phyloP scores from a whole-genome alignment of 2,329 filamentous ascomycete species.

The Colletotrichum lupini region DNA sequence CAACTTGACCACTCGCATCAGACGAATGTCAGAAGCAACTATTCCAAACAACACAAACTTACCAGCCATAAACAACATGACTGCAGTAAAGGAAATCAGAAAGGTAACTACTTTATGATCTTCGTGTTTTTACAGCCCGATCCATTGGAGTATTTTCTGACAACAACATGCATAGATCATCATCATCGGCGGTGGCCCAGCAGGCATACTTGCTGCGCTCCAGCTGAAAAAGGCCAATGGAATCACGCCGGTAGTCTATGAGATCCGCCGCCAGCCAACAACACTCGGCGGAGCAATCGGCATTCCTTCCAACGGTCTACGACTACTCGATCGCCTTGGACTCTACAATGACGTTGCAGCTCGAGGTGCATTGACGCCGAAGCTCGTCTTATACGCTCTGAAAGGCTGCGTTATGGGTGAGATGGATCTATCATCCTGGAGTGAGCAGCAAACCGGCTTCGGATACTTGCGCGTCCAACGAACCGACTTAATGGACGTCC shows the following conservation, averaged over 20 bases:
- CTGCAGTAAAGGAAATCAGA: background rate
- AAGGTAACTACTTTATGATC: background rate
- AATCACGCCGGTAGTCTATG: conserved; percentile 11
- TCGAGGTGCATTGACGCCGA: conserved; percentile 16
- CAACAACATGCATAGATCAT: background rate
- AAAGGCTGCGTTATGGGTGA: conserved; percentile 16
- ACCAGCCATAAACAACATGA: background rate
- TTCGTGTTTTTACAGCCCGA: background rate
- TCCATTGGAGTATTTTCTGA: background rate
- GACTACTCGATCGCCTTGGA: conserved; percentile 12
- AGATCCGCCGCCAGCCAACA: conserved; percentile 14
- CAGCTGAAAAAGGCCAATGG: conserved; percentile 8
- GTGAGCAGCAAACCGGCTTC: conserved; percentile 21
- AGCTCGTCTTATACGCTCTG: conserved; percentile 2
- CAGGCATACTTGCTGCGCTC: conserved; percentile 30
- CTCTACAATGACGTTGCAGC: conserved; percentile 6
- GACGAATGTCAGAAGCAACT: background rate
- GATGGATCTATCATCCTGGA: conserved; percentile 23
- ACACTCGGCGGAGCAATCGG: conserved; percentile 20
- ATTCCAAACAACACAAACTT: background rate
- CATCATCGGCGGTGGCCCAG: conserved; percentile 43
- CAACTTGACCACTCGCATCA: background rate
- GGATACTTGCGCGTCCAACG: conserved; percentile 15
- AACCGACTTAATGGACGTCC: conserved; percentile 16
- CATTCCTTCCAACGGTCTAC: conserved; percentile 25